Percentiles rank a stretch among this genome's conserved stretches.
Evolutionary conservation across 106 monocot genomes (phyloP).

Genomic region (Dioscorea alata): DNA sequence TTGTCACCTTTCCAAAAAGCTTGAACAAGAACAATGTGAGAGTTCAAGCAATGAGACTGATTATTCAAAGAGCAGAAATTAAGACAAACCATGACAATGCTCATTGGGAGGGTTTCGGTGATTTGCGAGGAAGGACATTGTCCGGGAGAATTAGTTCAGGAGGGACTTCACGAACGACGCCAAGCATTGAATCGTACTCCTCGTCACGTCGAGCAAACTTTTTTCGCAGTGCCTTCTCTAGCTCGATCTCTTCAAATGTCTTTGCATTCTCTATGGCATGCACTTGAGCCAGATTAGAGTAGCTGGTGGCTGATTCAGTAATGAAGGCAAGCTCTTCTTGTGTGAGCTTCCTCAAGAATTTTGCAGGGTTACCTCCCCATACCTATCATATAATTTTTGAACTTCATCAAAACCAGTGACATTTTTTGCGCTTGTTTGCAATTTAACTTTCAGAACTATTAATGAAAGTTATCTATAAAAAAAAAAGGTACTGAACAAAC

Average conservation of each 20-base stretch:
- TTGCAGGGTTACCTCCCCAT: slow-evolving; percentile 93
- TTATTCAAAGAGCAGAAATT: no score
- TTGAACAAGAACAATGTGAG: no score
- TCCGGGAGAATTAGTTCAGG: slow-evolving; percentile 72
- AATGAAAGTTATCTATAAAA: not conserved
- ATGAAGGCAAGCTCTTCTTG: slow-evolving; percentile 83
- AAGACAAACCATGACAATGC: not conserved
- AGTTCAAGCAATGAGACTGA: no score
- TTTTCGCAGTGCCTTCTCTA: slow-evolving; percentile 78
- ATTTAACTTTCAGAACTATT: not conserved
- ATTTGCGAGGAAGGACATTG: slow-evolving; percentile 57
- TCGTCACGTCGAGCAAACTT: slow-evolving; percentile 74
- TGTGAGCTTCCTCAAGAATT: slow-evolving; percentile 77
- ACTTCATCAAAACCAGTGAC: no score
- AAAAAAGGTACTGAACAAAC: slow-evolving; percentile 16
- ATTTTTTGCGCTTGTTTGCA: no score
- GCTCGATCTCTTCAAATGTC: slow-evolving; percentile 75
- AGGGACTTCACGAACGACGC: slow-evolving; percentile 68
- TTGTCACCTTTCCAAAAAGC: no score
- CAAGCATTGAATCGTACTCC: slow-evolving; percentile 83
- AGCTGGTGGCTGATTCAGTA: slow-evolving; percentile 70
- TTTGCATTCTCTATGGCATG: slow-evolving; percentile 89
- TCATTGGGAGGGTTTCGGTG: slow-evolving; percentile 34
- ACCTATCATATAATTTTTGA: slow-evolving; percentile 33
- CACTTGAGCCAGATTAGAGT: slow-evolving; percentile 67